Evolutionary conservation across 495 filamentous ascomycete species (phyloP).

Genomic region (Podospora didyma): DNA sequence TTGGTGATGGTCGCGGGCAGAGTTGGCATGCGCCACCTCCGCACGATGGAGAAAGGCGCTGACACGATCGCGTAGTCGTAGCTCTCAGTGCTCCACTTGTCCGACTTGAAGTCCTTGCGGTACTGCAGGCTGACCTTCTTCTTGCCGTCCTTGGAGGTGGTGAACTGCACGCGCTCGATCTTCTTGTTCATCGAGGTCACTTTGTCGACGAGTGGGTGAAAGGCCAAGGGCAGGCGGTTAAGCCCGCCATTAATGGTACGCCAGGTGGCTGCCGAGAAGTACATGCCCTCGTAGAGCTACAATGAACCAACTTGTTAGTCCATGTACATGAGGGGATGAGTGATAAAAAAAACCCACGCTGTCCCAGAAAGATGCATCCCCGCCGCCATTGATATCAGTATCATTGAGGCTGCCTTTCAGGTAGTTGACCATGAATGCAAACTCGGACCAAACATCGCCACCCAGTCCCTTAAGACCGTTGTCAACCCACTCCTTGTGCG

Average conservation of each 20-base stretch:
- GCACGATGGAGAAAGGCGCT: slow-evolving; percentile 56
- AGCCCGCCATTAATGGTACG: slow-evolving; percentile 62
- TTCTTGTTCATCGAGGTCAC: slow-evolving; percentile 51
- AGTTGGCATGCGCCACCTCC: slow-evolving; percentile 48
- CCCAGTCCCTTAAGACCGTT: slow-evolving; percentile 33
- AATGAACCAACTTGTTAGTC: background rate
- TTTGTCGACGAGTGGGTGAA: slow-evolving; percentile 54
- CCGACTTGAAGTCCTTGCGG: slow-evolving; percentile 28
- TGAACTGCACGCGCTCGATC: slow-evolving; percentile 44
- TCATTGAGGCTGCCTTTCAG: slow-evolving; percentile 52
- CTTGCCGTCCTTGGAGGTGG: slow-evolving; percentile 20
- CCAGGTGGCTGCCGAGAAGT: slow-evolving; percentile 58
- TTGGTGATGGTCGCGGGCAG: slow-evolving; percentile 43
- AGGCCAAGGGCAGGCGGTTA: slow-evolving; percentile 55
- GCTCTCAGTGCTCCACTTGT: slow-evolving; percentile 43
- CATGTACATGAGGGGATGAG: too few relatives aligned
- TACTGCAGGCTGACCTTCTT: slow-evolving; percentile 47
- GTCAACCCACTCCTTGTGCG: slow-evolving; percentile 50
- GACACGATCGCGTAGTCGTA: slow-evolving; percentile 66
- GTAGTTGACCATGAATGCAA: slow-evolving; percentile 56
- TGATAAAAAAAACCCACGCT: slow-evolving; percentile 14
- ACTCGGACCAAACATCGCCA: slow-evolving; percentile 55
- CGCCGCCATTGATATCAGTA: slow-evolving; percentile 43
- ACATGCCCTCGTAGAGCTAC: slow-evolving; percentile 47
- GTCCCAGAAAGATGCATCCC: slow-evolving; percentile 30